Percentiles rank a stretch among this genome's conserved stretches.
Conservation (phyloP, 1,284 basidiomycete species). For the Tausonia pullulans region DNA sequence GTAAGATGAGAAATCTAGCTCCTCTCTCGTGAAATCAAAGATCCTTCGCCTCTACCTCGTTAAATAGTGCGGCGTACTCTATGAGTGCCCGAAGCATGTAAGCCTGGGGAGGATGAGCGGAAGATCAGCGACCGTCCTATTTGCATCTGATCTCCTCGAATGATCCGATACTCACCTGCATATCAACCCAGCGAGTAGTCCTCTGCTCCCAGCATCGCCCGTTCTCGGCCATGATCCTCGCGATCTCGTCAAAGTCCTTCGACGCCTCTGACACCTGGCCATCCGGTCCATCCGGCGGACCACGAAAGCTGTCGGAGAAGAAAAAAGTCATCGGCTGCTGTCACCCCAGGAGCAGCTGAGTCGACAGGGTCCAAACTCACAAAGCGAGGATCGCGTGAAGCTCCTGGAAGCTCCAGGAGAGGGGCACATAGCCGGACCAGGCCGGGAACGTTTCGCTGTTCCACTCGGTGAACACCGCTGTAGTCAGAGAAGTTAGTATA, state of each 20-base stretch:
- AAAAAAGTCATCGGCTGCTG: neutral
- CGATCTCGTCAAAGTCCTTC: slow-evolving; percentile 2
- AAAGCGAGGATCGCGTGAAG: slow-evolving; percentile 1
- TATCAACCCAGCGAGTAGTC: neutral
- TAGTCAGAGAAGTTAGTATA: too few relatives aligned
- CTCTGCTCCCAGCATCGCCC: neutral
- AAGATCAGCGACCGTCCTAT: too few relatives aligned
- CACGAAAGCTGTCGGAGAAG: neutral
- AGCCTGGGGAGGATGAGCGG: neutral
- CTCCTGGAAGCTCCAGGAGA: neutral
- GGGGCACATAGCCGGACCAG: slow-evolving; percentile 3
- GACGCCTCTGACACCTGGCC: too few relatives aligned
- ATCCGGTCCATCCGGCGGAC: neutral
- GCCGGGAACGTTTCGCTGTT: neutral
- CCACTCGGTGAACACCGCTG: neutral
- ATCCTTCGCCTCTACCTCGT: neutral
- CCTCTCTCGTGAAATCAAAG: neutral
- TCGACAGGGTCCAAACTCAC: neutral
- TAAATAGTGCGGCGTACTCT: neutral
- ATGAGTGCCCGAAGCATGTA: slow-evolving; percentile 1
- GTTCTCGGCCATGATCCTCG: neutral
- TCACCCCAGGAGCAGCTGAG: neutral
- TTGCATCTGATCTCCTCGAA: too few relatives aligned
- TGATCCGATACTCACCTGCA: neutral
- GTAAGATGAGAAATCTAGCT: neutral